A percentile compares a stretch with the other conserved stretches of the same genome.
phyloP scores from a whole-genome alignment of 2,329 filamentous ascomycete genomes.

The Pestalotiopsis sp. region DNA sequence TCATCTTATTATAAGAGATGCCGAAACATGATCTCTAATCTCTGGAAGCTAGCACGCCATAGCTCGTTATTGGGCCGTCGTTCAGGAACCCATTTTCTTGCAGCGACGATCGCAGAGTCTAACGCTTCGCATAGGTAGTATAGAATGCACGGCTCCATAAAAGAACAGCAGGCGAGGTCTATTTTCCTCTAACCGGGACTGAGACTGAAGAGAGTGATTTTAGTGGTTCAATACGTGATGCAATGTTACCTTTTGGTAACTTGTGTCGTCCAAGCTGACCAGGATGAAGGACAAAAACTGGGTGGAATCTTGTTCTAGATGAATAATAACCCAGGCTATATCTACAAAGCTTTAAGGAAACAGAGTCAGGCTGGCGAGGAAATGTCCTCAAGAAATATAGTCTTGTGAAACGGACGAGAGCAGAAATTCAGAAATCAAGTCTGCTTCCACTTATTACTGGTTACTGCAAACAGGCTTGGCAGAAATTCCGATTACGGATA shows the following conservation, averaged over 20 bases:
- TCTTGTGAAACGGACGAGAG: no score
- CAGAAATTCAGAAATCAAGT: no score
- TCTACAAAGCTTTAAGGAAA: no score
- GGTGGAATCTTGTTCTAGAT: no score
- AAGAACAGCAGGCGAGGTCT: neutral
- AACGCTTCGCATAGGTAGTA: neutral
- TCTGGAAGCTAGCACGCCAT: slow-evolving; percentile 1
- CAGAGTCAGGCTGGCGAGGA: no score
- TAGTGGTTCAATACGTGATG: no score
- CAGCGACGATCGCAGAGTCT: slow-evolving; percentile 1
- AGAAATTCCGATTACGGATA: neutral
- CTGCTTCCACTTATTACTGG: neutral
- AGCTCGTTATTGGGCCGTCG: neutral
- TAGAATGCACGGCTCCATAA: neutral
- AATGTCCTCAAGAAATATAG: no score
- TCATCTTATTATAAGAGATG: neutral
- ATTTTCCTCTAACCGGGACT: neutral
- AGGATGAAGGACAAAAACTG: no score
- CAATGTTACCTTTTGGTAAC: no score
- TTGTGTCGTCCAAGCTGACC: no score
- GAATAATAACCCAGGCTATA: no score
- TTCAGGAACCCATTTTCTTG: neutral
- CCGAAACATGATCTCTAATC: neutral
- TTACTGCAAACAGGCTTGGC: neutral
- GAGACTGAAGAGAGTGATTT: no score